Conservation (phyloP, 164 flowering plant species). For the Nymphaea colorata region DNA sequence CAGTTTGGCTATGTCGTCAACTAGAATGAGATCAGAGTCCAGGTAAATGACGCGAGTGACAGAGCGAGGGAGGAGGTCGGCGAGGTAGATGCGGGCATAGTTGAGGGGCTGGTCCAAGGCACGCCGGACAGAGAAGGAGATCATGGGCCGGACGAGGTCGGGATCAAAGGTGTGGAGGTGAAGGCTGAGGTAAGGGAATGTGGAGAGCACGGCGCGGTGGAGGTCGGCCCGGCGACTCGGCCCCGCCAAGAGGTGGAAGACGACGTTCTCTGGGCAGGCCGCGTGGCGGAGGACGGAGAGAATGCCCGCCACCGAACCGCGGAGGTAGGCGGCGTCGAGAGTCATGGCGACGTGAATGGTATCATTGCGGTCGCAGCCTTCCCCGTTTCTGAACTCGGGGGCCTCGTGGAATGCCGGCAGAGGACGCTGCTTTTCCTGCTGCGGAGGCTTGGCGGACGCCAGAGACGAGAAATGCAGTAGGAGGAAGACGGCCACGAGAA, state of each 20-base stretch:
- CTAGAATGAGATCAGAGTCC: slow-evolving; percentile 45
- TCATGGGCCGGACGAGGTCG: slow-evolving; percentile 29
- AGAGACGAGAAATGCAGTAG: neutral
- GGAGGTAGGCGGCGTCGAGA: slow-evolving; percentile 14
- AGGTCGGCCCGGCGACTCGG: slow-evolving; percentile 20
- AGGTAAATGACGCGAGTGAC: slow-evolving; percentile 40
- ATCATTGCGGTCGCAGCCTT: slow-evolving; percentile 7
- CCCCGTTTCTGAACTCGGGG: slow-evolving; percentile 12
- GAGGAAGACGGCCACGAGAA: neutral
- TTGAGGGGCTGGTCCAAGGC: slow-evolving; percentile 55
- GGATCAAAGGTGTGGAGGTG: slow-evolving; percentile 34
- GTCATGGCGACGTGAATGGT: slow-evolving; percentile 17
- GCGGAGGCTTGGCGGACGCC: neutral
- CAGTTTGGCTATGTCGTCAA: slow-evolving; percentile 45
- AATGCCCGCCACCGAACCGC: slow-evolving; percentile 17
- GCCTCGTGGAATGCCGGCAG: slow-evolving; percentile 12
- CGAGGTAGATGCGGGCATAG: slow-evolving; percentile 46
- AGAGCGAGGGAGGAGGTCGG: slow-evolving; percentile 30
- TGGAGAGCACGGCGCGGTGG: slow-evolving; percentile 22
- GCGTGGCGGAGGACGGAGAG: slow-evolving; percentile 48
- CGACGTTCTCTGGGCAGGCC: slow-evolving; percentile 40
- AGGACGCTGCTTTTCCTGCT: neutral
- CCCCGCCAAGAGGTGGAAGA: slow-evolving; percentile 39
- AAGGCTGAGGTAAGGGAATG: slow-evolving; percentile 39
- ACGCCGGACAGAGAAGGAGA: slow-evolving; percentile 43